Base-by-base conservation (phyloP, 2,329 filamentous ascomycete species). In the Alternaria conjuncta region DNA sequence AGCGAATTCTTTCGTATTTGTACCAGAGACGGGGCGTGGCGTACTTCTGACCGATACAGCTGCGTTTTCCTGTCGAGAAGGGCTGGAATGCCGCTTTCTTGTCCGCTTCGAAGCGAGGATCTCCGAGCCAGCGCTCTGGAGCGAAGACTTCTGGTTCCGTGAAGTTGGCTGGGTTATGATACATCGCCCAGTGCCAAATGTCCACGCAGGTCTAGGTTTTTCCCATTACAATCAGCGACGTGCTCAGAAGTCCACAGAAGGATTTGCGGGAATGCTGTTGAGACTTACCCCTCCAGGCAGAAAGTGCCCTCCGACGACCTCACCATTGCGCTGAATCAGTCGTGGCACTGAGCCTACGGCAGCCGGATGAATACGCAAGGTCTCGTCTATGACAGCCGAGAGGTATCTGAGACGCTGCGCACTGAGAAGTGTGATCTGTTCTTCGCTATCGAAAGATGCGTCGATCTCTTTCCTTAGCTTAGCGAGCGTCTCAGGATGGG, bases 321-420 rank as follows among this genome's bases (percentile, higher is more conserved):
- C 44, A 18, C 58, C 58, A 44, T 50, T 21, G 49, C 11, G 44
- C 30, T 61, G 51, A 12, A 61, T 56, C 15, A 50, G 58, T 30
- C 58, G 58, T 26, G 58, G 58, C 20, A 61, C 51, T 20, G 58
- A 61, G 12, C 58, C 58, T 26, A 61, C 45, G 3, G 64, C 67
- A 6, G 68, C 59, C 4, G 71, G 71, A 41, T 66, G 70, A 32
- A 73, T 68, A 18, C 82, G 75, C 2, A 84, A 66, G 5, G 76
- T 80, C 58, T 74, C 71, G 44, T 68, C 65, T 15, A 74, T 59
- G 23, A 66, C 61, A 11, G 69, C 71, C 12, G 36, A 62, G 18
- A 74, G 59, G 54, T 74, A 74, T 3, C 62, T 67, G 6, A 74
- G 63, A 18, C 71, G 64, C n/a, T 57, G 55, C 2, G 72, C 54